These are phyloP conservation scores for Annulohypoxylon bovei DNA, from an alignment of 495 filamentous ascomycete genomes.

Conservation along the genomic window DNA sequence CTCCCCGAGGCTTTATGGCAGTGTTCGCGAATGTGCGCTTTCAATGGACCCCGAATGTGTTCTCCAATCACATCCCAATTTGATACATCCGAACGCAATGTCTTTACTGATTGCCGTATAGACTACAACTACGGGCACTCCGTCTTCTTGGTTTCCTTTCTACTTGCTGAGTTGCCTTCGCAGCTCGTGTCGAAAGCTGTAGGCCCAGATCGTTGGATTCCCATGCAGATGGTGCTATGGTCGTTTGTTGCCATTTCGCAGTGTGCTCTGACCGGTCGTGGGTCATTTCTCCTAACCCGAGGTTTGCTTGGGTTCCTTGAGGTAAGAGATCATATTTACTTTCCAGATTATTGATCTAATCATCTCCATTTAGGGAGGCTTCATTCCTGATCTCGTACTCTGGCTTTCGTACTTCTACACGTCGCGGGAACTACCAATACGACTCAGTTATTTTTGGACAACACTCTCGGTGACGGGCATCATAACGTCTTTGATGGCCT, in stretches of 20 bases:
- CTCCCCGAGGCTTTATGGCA: neutral
- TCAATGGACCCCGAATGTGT: constrained; percentile 23
- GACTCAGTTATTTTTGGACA: constrained; percentile 66
- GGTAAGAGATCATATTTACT: constrained; percentile 33
- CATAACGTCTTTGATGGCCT: constrained; percentile 62
- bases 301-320: constrained; percentile 53
- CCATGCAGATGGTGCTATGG: constrained; percentile 63
- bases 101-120: constrained; percentile 27
- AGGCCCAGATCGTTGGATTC: constrained; percentile 86
- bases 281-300: constrained; percentile 52
- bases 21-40: neutral
- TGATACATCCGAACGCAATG: constrained; percentile 23
- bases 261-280: constrained; percentile 45
- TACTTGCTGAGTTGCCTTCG: constrained; percentile 76
- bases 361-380: constrained; percentile 54
- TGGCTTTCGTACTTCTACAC: constrained; percentile 66
- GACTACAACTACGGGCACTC: constrained; percentile 79
- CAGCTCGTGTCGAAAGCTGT: constrained; percentile 77
- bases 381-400: constrained; percentile 63
- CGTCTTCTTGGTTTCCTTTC: constrained; percentile 74
- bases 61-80: neutral
- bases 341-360: neutral
- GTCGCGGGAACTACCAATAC: constrained; percentile 59
- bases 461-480: constrained; percentile 62
- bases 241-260: constrained; percentile 52